These are phyloP conservation scores for Aristolochia contorta DNA, from an alignment of 164 flowering plant genomes.

Conservation along the genomic window DNA sequence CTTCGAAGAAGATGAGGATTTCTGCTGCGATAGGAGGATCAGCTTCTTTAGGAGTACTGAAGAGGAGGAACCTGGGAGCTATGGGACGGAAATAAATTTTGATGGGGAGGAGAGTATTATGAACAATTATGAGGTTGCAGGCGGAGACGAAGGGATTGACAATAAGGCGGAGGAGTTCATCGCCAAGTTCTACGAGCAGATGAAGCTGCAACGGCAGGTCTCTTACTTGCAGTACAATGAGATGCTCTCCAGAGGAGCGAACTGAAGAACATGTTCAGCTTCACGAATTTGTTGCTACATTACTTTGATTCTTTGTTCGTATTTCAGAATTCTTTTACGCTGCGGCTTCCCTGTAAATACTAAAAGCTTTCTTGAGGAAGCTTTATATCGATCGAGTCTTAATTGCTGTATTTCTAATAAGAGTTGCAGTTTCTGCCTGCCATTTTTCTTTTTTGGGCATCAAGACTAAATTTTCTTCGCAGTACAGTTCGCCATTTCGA, in stretches of 20 bases:
- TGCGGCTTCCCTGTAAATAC: background rate
- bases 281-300: background rate
- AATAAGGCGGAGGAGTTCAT: conserved; percentile 63
- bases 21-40: conserved; percentile 3
- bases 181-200: conserved; percentile 50
- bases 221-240: conserved; percentile 39
- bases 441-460: background rate
- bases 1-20: conserved; percentile 20
- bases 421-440: background rate
- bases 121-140: background rate
- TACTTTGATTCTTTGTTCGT: background rate
- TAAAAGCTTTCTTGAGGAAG: background rate
- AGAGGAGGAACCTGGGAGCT: conserved; percentile 12
- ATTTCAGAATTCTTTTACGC: background rate
- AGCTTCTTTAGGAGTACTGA: conserved; percentile 3
- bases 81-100: conserved; percentile 7
- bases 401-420: background rate
- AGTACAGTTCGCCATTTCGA: too few species aligned
- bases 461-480: too few species aligned
- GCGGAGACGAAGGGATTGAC: conserved; percentile 46
- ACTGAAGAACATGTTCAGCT: background rate
- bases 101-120: conserved; percentile 6
- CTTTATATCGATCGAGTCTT: background rate
- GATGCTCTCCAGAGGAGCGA: conserved; percentile 15
- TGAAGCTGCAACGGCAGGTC: conserved; percentile 59